Base-by-base conservation (phyloP, 2,329 filamentous ascomycete genomes). In the Botrytis fabae region DNA sequence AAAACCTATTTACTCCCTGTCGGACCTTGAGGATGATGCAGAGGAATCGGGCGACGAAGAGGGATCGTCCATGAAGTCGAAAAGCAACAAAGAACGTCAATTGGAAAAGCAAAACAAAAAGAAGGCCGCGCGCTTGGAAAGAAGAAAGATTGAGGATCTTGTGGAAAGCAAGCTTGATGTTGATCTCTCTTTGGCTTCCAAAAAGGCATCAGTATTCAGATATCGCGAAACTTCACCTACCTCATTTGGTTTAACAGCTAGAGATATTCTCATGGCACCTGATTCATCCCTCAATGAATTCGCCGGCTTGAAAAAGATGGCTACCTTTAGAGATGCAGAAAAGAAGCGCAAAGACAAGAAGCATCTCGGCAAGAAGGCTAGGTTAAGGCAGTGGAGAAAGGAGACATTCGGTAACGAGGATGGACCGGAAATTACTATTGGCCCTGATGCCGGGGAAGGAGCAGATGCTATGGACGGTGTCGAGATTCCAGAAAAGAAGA, bases 191-290 rank as follows among this genome's bases (percentile, higher is more conserved):
- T 84, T 90, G 40, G 83, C 84, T 57, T 83, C 85, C n/a, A 83
- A 83, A 68, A 48, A 73, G 35, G 82, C 83, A 63, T 84, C 84
- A 42, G 81, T 83, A 44, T 99, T 99, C 89, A 92, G 93, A 73
- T 99, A 99, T 85, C 93, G 96, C 79, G 95, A 98, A 81, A 97
- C 95, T 2, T 97, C 93, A 0, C 95, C 96, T 1, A 91, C 92
- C 72, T 90, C 92, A 20, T 99, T 97, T 81, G 96, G 96, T 73
- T 90, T 99, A 80, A 97, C 93, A 0, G 86, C 95, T 1, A 89
- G 91, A 75, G 96, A 99, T 82, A 98, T 99, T 78, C 88, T 99
- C 48, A 87, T 91, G 81, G 94, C 97, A 77, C 93, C 95, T 62
- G 96, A 99, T 83, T 85, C 89, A 64, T 90, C 91, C 71, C 89